Base-by-base conservation (phyloP, 768 basidiomycete genomes). In the Tricholoma bakamatsutake region DNA sequence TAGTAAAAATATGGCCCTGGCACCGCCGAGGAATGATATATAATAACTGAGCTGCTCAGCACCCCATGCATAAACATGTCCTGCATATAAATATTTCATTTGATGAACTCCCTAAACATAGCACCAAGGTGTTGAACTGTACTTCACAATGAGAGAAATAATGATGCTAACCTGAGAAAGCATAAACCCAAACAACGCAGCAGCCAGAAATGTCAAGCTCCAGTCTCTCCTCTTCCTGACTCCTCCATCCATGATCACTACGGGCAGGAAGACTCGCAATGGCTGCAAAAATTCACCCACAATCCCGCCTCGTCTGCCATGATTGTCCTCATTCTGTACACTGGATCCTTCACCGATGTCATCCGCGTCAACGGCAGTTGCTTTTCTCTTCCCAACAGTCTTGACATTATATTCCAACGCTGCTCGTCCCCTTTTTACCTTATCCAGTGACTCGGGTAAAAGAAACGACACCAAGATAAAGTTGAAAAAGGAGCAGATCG, bases 11-110 rank as follows among this genome's bases (percentile, higher is more conserved):
- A 82, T 53, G 4, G 86, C 88, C 4, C 87, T 80, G 15, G 78
- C 66, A 35, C 73, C 80, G 15, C 85, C 83, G 66, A 87, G 76
- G 61, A 81, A 79, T 1, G 87, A 85, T 49, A 92, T 85, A 60
- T 88, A 92, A 66, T 88, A 88, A 57, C 87, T 83, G 60, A 91
- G 68, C 67, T 86, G 79, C 61, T 85, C 85, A 15, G 85, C 81
- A 42, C 75, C 78, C 90, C 90, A 92, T 49, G 73, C 73, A 60
- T 87, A 91, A 8, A 81, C 69, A 63, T 90, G 87, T 51, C 76
- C 81, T 2, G 87, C 89, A 64, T 92, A 93, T 27, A 91, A 72
- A 67, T 91, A 91, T 64, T 91, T 93, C 67, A 91, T 73, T 65
- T 88, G 87, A 69, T 81, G 85, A 4, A 92, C 60, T n/a, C 90